Conservation (phyloP, 257 asterid genomes). For the Fraxinus pennsylvanica region DNA sequence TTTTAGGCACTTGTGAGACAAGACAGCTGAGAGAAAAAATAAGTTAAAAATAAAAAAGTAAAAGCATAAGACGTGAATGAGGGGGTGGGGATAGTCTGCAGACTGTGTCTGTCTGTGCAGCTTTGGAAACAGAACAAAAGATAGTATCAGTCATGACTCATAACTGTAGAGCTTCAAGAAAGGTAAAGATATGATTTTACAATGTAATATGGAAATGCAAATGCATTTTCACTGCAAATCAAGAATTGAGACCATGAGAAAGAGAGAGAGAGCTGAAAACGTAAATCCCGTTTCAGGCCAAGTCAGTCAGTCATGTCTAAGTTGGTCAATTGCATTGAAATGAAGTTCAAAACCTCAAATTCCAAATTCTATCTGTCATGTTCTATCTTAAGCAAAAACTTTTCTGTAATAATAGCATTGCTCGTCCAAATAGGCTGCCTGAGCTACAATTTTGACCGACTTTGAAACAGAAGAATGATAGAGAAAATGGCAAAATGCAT, state of each 20-base stretch:
- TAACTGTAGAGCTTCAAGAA: constrained; percentile 27
- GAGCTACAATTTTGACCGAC: no score
- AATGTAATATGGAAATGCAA: not conserved
- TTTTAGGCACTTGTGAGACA: no score
- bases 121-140: constrained; percentile 48
- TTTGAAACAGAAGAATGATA: no score
- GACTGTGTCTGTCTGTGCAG: constrained; percentile 34
- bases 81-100: constrained; percentile 32
- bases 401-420: no score
- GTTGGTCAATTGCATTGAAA: not conserved
- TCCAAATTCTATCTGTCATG: not conserved
- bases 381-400: no score
- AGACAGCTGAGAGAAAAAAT: not conserved
- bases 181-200: not conserved
- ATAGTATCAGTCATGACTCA: constrained; percentile 19
- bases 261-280: constrained; percentile 23
- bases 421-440: no score
- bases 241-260: constrained; percentile 24
- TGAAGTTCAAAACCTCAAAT: not conserved
- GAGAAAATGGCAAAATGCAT: no score
- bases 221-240: constrained; percentile 29
- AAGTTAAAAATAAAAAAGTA: not conserved
- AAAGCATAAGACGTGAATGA: not conserved
- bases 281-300: constrained; percentile 34
- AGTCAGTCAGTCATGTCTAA: not conserved